These are phyloP conservation scores for Xenosphaeropsis pyriputrescens DNA, from an alignment of 2,329 filamentous ascomycete species.

Conservation along the genomic window DNA sequence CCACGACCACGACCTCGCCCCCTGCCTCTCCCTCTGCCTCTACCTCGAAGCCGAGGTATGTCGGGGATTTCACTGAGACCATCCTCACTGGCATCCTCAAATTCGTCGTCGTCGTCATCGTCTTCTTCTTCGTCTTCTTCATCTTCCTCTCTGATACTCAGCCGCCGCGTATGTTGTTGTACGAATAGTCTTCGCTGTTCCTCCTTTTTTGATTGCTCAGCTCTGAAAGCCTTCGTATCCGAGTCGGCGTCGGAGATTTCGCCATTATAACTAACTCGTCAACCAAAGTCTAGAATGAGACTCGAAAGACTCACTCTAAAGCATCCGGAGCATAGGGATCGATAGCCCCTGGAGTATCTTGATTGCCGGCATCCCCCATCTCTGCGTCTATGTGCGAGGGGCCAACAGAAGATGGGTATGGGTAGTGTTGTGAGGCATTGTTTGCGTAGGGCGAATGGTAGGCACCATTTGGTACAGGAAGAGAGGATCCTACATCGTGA, in stretches of 20 bases:
- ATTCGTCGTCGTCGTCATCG: neutral
- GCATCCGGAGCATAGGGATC: neutral
- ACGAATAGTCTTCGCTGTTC: too few relatives aligned
- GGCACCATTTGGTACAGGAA: too few relatives aligned
- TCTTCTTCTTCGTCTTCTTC: neutral
- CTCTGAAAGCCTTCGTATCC: constrained; percentile 20
- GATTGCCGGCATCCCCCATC: neutral
- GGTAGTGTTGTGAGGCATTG: neutral
- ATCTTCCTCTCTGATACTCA: constrained; percentile 2
- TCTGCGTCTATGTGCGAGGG: neutral
- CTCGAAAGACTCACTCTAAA: too few relatives aligned
- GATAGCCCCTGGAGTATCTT: neutral
- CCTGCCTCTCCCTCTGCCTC: neutral
- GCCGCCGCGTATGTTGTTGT: too few relatives aligned
- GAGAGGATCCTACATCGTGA: too few relatives aligned
- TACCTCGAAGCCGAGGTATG: neutral
- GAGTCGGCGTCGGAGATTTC: constrained; percentile 21
- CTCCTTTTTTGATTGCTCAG: constrained; percentile 1
- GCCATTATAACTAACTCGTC: constrained; percentile 1
- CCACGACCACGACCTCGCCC: constrained; percentile 3
- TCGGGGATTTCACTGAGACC: neutral
- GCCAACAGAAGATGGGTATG: neutral
- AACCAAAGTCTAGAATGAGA: neutral
- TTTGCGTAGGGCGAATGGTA: neutral
- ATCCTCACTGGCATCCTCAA: neutral